Percentiles rank a stretch among this genome's conserved stretches.
These are phyloP conservation scores for Erodium maritimum DNA, from an alignment of 345 rosid species.

Conservation along the genomic window DNA sequence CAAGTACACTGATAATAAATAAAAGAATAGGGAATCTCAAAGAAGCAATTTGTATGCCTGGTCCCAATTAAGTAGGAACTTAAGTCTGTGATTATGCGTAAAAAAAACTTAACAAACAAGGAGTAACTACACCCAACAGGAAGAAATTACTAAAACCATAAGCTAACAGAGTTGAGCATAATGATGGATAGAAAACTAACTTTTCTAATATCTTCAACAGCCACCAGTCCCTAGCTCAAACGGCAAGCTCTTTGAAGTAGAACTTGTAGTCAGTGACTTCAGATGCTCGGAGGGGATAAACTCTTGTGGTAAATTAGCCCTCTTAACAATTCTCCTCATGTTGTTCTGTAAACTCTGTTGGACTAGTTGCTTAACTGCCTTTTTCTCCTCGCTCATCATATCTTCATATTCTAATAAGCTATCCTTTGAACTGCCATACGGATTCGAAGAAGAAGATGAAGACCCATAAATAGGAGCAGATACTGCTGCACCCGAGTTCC, in stretches of 20 bases:
- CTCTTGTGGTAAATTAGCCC: conserved; percentile 84
- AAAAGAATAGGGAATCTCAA: not conserved
- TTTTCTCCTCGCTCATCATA: conserved; percentile 85
- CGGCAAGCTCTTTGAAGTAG: conserved; percentile 88
- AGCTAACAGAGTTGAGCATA: not conserved
- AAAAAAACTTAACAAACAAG: too few species aligned
- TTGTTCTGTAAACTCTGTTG: conserved; percentile 89
- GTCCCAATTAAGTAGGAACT: not conserved
- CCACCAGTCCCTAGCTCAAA: conserved; percentile 20
- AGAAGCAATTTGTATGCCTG: not conserved
- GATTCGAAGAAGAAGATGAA: conserved; percentile 32
- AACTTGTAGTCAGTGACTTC: conserved; percentile 66
- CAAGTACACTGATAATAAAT: not conserved
- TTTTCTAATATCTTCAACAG: conserved; percentile 11
- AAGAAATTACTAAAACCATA: not conserved
- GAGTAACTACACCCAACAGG: not conserved
- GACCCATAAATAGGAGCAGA: conserved; percentile 86
- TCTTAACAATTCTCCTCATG: conserved; percentile 79
- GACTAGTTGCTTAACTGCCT: conserved; percentile 76
- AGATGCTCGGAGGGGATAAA: conserved; percentile 76
- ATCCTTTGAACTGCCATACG: conserved; percentile 27
- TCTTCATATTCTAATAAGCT: conserved; percentile 41
- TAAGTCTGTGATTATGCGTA: not conserved
- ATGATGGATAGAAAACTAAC: conserved; percentile 19
- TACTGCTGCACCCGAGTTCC: conserved; percentile 41